Evolutionary conservation across 495 filamentous ascomycete species (phyloP).

Genomic region (Aspergillus bertholletiae): DNA sequence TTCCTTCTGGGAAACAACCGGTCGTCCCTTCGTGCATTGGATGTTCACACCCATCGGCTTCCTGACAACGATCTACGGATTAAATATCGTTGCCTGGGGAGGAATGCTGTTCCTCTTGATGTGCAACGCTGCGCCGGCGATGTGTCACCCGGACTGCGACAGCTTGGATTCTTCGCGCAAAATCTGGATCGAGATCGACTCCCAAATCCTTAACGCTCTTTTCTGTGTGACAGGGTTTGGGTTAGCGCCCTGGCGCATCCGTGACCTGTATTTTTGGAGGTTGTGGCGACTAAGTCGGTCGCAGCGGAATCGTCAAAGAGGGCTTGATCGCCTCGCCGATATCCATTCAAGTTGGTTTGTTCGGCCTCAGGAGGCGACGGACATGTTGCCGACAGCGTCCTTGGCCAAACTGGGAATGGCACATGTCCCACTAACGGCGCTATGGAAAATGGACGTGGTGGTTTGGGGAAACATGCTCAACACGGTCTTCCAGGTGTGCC

Average conservation of each 20-base stretch:
- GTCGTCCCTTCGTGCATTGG: conserved; percentile 34
- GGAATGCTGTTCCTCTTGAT: conserved; percentile 86
- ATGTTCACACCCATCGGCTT: conserved; percentile 66
- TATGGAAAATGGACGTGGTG: conserved; percentile 79
- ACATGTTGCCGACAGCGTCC: neutral
- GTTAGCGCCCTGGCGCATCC: conserved; percentile 78
- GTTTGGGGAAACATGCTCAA: conserved; percentile 73
- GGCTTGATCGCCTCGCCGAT: conserved; percentile 48
- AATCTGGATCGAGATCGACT: conserved; percentile 82
- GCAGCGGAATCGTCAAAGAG: conserved; percentile 46
- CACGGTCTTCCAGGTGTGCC: conserved; percentile 66
- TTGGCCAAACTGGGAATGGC: conserved; percentile 42
- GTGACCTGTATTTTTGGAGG: conserved; percentile 69
- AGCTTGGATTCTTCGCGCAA: conserved; percentile 68
- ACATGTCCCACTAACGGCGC: conserved; percentile 55
- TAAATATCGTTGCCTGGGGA: conserved; percentile 84
- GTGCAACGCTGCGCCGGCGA: conserved; percentile 68
- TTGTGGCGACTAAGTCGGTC: conserved; percentile 55
- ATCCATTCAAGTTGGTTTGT: conserved; percentile 70
- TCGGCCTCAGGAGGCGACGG: conserved; percentile 35
- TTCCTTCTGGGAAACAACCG: neutral
- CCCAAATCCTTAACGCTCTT: conserved; percentile 77
- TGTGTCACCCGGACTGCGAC: conserved; percentile 74
- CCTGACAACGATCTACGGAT: conserved; percentile 70
- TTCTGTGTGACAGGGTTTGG: conserved; percentile 89